phyloP scores from a whole-genome alignment of 352 stramenopile genomes.

The Globisporangium cederbergense region DNA sequence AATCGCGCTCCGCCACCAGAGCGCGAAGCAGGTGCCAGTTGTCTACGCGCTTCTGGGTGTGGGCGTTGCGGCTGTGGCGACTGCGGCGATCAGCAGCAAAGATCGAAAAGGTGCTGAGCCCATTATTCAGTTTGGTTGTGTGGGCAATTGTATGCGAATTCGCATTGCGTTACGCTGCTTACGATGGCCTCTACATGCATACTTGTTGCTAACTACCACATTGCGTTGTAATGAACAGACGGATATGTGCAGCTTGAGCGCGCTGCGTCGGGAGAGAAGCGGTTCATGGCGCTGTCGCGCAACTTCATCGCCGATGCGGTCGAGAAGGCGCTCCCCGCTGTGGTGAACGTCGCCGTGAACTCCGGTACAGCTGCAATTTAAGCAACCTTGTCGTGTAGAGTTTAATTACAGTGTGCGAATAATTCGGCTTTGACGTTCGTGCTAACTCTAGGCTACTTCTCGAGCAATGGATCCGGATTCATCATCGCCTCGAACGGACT shows the following conservation, averaged over 20 bases:
- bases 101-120: conserved; percentile 2
- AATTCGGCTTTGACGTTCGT: neutral
- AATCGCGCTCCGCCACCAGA: conserved; percentile 1
- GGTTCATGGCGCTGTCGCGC: conserved; percentile 36
- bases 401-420: too few relatives aligned
- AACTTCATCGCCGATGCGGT: conserved; percentile 90
- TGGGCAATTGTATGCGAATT: neutral
- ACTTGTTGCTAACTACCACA: neutral
- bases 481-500: conserved; percentile 86
- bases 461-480: conserved; percentile 90
- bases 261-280: neutral
- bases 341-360: conserved; percentile 88
- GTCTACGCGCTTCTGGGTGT: conserved; percentile 9
- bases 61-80: neutral
- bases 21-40: neutral
- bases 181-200: neutral
- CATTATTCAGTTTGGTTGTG: neutral
- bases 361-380: conserved; percentile 24
- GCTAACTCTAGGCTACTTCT: conserved; percentile 42
- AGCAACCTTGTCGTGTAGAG: neutral
- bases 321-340: conserved; percentile 82
- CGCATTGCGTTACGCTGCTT: neutral
- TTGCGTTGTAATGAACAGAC: conserved; percentile 13
- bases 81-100: conserved; percentile 9
- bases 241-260: conserved; percentile 22